Evolutionary conservation across 495 filamentous ascomycete species (phyloP), one percentile per base, ranked within the genome.

Genomic region (Sordaria brevicollis): DNA sequence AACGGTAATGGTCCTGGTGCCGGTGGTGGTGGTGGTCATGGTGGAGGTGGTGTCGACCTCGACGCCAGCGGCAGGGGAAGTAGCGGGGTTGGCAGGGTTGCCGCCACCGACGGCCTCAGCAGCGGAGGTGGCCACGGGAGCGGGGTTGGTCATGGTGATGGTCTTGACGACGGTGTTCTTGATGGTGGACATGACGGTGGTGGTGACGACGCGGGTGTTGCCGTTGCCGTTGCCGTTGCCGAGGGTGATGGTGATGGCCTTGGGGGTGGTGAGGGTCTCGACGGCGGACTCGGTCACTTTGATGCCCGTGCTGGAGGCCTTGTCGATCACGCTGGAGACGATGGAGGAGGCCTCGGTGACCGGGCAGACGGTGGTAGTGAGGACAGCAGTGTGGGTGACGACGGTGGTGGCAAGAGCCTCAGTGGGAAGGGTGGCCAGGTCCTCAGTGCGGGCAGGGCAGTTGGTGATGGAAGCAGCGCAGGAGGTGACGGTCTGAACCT

Each of bases 391-490:
- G 75, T 83, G 79, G 17, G 83, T 84, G 68, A 85, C 79, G 11
- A 82, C 54, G 33, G 79, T 77, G 17, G 81, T 78, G 36, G 70
- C 43, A 38, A 77, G 76, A 13, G 77, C 78, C 43, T 73, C 73
- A 35, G 68, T 54, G 11, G 78, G 78, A 34, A 81, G 70, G 36
- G 65, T 66, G 38, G 75, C 36, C 3, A 79, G 72, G 41, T 76
- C 81, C 49, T 76, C 78, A 37, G 81, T 76, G 71, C 77, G 75
- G 65, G 78, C 85, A 5, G 89, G 89, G 83, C 89, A 91, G 80
- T 88, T 82, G 37, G 86, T 89, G 62, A 91, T 83, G 15, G 83
- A 88, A 9, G 89, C 75, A 35, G 86, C 86, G 74, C 88, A 91
- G 66, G 85, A 86, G 37, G 84, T 89, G 74, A 90, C 83, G 19